Conservation (phyloP, 495 filamentous ascomycete genomes). For the Pseudomonodictys pantanalensis region DNA sequence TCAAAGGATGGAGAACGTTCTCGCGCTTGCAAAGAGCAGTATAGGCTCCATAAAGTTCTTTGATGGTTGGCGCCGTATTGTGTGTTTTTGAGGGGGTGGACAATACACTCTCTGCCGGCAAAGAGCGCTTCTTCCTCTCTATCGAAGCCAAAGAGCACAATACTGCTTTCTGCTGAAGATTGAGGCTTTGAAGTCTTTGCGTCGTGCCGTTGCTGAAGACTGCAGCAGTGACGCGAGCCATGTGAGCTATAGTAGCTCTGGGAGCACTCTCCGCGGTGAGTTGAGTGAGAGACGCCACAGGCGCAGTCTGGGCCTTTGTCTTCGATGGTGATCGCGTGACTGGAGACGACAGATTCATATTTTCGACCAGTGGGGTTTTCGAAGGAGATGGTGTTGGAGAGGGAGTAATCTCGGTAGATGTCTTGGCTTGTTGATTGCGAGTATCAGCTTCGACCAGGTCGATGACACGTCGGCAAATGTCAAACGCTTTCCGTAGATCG, state of each 20-base stretch:
- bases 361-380: slow-evolving; percentile 62
- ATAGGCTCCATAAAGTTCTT: slow-evolving; percentile 76
- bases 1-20: slow-evolving; percentile 79
- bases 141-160: slow-evolving; percentile 82
- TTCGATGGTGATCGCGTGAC: slow-evolving; percentile 36
- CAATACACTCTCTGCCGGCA: slow-evolving; percentile 35
- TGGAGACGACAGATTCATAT: slow-evolving; percentile 66
- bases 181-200: slow-evolving; percentile 79
- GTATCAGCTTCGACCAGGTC: slow-evolving; percentile 87
- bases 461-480: slow-evolving; percentile 84
- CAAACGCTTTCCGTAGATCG: slow-evolving; percentile 92
- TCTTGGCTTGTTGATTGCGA: slow-evolving; percentile 57
- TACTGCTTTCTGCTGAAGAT: slow-evolving; percentile 94
- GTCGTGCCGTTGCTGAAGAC: slow-evolving; percentile 80
- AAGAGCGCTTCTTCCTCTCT: slow-evolving; percentile 57
- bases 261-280: slow-evolving; percentile 76
- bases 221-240: slow-evolving; percentile 82
- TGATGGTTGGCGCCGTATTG: slow-evolving; percentile 64
- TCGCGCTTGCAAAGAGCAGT: slow-evolving; percentile 75
- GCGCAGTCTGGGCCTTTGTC: slow-evolving; percentile 3
- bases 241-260: slow-evolving; percentile 80
- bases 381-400: slow-evolving; percentile 48
- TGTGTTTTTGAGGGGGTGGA: slow-evolving; percentile 56
- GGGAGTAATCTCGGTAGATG: slow-evolving; percentile 50
- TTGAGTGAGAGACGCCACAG: slow-evolving; percentile 46